A percentile compares a stretch with the other conserved stretches of the same genome.
phyloP scores from a whole-genome alignment of 1,284 basidiomycete species.

The Cystobasidium sp. region DNA sequence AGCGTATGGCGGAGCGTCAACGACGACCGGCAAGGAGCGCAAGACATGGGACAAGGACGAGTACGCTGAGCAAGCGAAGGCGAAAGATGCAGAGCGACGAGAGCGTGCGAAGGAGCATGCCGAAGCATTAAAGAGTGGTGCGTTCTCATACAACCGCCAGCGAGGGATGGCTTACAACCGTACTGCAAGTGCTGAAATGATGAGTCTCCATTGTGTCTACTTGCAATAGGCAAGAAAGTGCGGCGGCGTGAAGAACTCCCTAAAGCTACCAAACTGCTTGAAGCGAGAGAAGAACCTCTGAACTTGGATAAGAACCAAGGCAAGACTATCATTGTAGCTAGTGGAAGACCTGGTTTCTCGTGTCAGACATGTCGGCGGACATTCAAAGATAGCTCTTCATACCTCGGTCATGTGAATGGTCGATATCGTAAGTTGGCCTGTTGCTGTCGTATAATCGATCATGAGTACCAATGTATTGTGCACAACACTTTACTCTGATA shows the following conservation, averaged over 20 bases:
- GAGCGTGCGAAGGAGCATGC: slow-evolving; percentile 47
- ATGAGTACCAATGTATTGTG: background rate
- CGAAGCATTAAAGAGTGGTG: slow-evolving; percentile 48
- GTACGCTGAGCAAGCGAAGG: slow-evolving; percentile 52
- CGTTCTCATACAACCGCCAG: slow-evolving; percentile 20
- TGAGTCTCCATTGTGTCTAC: background rate
- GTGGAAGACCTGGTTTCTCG: slow-evolving; percentile 87
- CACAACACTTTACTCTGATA: background rate
- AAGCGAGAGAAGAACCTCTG: slow-evolving; percentile 76
- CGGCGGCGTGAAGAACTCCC: slow-evolving; percentile 68
- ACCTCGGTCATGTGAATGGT: slow-evolving; percentile 95
- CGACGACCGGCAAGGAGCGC: slow-evolving; percentile 40
- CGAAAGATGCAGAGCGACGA: slow-evolving; percentile 45
- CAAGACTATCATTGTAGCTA: slow-evolving; percentile 89
- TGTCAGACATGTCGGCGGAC: slow-evolving; percentile 88
- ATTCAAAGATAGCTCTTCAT: slow-evolving; percentile 89
- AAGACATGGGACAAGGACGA: slow-evolving; percentile 54
- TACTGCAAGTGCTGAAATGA: slow-evolving; percentile 43
- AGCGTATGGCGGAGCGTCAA: slow-evolving; percentile 25
- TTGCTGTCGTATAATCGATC: slow-evolving; percentile 17
- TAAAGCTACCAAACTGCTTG: slow-evolving; percentile 86
- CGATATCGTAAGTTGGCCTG: slow-evolving; percentile 73
- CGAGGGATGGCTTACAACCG: slow-evolving; percentile 28
- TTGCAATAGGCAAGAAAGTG: slow-evolving; percentile 74
- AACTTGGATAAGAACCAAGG: slow-evolving; percentile 88